phyloP scores from a whole-genome alignment of 202 grass and related monocot genomes.

The Cymbopogon flexuosus region DNA sequence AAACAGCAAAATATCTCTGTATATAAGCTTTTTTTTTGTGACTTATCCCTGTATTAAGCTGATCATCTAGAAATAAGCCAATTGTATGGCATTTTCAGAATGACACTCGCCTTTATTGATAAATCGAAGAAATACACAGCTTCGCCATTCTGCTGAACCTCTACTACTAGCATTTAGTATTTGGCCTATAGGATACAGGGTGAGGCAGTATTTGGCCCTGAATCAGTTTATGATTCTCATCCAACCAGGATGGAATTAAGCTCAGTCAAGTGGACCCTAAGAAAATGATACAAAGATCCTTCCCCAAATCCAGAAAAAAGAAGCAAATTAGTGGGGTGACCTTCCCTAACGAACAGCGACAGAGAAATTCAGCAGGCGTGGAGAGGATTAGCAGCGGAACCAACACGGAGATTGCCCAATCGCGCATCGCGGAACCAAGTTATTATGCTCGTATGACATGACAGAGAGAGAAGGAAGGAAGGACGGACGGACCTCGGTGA shows the following conservation, averaged over 20 bases:
- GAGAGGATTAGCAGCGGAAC: too few species aligned
- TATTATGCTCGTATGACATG: too few species aligned
- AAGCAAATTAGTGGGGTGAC: neutral
- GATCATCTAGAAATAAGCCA: neutral
- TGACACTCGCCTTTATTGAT: neutral
- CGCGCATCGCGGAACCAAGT: too few species aligned
- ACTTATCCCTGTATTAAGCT: neutral
- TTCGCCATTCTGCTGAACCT: neutral
- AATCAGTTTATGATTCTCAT: neutral
- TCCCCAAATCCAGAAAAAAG: neutral
- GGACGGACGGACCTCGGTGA: conserved; percentile 52
- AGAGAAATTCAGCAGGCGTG: too few species aligned
- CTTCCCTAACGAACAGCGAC: neutral
- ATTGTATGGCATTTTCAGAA: neutral
- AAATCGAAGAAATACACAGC: neutral
- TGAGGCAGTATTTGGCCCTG: neutral
- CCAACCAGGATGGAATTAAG: neutral
- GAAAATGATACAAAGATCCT: neutral
- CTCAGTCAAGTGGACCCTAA: neutral
- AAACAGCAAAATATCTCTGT: neutral
- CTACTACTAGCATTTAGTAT: neutral
- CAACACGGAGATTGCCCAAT: too few species aligned
- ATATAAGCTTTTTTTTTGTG: too few species aligned
- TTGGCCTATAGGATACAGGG: neutral
- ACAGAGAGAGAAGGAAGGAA: neutral